These are phyloP conservation scores for Sarcocystis neurona DNA, from an alignment of 169 alveolate species.

Conservation along the genomic window DNA sequence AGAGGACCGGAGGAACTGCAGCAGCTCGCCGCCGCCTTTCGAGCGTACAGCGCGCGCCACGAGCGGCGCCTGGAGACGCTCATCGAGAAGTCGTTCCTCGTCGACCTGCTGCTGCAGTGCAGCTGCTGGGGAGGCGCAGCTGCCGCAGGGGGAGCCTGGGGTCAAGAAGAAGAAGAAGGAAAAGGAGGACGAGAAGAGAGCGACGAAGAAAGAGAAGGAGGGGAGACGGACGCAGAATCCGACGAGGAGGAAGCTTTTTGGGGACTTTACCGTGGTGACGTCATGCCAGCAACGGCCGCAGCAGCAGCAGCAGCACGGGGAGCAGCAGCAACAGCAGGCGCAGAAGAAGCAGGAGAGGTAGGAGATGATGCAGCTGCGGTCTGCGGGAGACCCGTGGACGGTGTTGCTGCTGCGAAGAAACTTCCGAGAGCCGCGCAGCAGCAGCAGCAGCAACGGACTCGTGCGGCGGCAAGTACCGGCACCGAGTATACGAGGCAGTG, in stretches of 20 bases:
- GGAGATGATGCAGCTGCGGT: too few species aligned
- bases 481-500: too few species aligned
- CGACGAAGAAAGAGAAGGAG: not conserved
- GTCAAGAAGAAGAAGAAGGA: not conserved
- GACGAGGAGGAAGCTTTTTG: not conserved
- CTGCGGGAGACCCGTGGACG: too few species aligned
- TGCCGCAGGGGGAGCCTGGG: not conserved
- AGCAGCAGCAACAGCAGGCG: too few species aligned
- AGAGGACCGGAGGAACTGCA: not conserved
- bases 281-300: too few species aligned
- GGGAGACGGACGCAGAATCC: not conserved
- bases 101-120: not conserved
- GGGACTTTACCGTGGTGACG: too few species aligned
- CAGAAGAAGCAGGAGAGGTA: too few species aligned
- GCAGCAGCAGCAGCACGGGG: too few species aligned
- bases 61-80: not conserved
- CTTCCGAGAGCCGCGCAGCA: too few species aligned
- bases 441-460: too few species aligned
- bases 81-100: not conserved
- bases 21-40: not conserved
- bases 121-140: not conserved
- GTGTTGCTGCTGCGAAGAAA: too few species aligned
- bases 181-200: not conserved
- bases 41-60: conserved; percentile 18
- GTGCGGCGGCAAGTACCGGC: too few species aligned